phyloP scores from a whole-genome alignment of 75 land plant species.

The Sequoiadendron giganteum region DNA sequence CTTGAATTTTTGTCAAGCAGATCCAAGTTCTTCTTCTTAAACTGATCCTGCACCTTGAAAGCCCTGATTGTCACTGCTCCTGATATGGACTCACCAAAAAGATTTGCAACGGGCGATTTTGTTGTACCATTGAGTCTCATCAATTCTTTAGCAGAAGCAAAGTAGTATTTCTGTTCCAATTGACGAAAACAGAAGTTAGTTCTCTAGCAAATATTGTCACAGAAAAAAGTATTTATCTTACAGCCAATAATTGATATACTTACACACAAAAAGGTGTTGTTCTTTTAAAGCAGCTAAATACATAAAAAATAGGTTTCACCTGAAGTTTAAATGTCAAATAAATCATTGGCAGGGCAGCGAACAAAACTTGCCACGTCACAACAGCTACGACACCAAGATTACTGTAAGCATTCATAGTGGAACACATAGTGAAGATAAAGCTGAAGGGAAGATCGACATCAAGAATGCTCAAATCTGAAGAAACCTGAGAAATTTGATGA shows the following conservation, averaged over 20 bases:
- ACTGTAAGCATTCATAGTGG: constrained; percentile 15
- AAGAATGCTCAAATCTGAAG: constrained; percentile 32
- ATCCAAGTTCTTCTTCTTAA: constrained; percentile 26
- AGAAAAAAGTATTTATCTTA: background rate
- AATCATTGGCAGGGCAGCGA: constrained; percentile 31
- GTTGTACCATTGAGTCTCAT: constrained; percentile 47
- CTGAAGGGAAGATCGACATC: constrained; percentile 30
- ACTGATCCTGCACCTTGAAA: constrained; percentile 29
- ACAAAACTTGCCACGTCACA: constrained; percentile 42
- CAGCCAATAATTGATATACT: background rate
- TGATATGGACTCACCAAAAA: constrained; percentile 37
- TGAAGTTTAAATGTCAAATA: constrained; percentile 25
- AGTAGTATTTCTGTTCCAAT: constrained; percentile 33
- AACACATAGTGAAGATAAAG: constrained; percentile 12
- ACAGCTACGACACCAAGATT: constrained; percentile 30
- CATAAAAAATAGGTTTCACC: constrained; percentile 10
- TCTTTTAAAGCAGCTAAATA: background rate
- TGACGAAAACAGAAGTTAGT: constrained; percentile 6
- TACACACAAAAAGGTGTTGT: background rate
- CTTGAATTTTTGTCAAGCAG: constrained; percentile 35
- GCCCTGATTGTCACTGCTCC: constrained; percentile 47
- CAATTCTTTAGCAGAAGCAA: constrained; percentile 36
- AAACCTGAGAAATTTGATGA: constrained; percentile 15
- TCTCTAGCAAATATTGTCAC: background rate
- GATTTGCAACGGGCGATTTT: constrained; percentile 44